Base-by-base conservation (phyloP, 257 asterid genomes). In the Echites panduratus region DNA sequence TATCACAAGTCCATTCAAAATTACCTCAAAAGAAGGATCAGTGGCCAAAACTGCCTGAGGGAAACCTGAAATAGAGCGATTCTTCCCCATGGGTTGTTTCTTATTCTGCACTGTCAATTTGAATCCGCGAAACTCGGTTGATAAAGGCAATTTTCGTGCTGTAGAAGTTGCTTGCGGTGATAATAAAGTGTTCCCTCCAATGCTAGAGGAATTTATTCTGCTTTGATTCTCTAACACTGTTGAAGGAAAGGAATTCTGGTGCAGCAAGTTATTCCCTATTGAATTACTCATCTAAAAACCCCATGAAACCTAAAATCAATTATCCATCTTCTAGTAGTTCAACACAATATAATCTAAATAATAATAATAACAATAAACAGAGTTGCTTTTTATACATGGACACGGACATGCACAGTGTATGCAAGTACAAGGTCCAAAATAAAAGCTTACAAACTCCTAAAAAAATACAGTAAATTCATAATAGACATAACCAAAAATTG, bases 181-280 rank as follows among this genome's bases (percentile, higher is more conserved):
- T 79, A 81, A 79, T 79, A 91, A 87, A 68, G 96, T 71, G 80
- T 85, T 94, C 63, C 96, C 88, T 68, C 92, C 82, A 78, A 77
- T 72, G 77, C 84, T 86, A 76, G 86, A 45, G 64, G 87, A 86
- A 84, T 82, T 83, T 76, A 85, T 87, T 85, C 91, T 86, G 80
- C 84, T 83, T 77, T 84, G 88, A 75, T 84, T 82, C 79, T 89
- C 88, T 66, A 85, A 75, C 29, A 88, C 85, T 22, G 82, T 79
- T 5, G 89, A 82, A 72, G 92, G 84, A 82, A 84, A 88, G 52
- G 80, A 85, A 79, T 87, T 85, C 86, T 80, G 96, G 78, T 82
- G 89, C 85, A 86, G 80, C 90, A 87, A 85, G 84, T 87, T 89
- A 87, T 90, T 90, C 91, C 98, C 87, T 44, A 92, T 73, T 45